These are phyloP conservation scores for Lithocarpus polystachyus DNA, from an alignment of 306 rosid genomes.

Conservation along the genomic window DNA sequence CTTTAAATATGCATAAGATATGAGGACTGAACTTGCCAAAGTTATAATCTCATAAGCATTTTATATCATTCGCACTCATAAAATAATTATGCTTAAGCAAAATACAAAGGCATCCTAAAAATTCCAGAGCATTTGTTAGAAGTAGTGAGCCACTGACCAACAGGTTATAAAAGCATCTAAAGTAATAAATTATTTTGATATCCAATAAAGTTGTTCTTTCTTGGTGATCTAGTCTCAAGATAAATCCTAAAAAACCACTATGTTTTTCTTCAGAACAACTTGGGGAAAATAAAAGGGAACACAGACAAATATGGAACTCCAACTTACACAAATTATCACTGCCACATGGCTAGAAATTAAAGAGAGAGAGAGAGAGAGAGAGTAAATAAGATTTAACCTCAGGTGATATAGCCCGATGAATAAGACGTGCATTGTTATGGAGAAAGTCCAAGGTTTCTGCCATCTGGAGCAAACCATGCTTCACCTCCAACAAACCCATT, in stretches of 20 bases:
- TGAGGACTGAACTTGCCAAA: too few relatives aligned
- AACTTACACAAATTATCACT: not conserved
- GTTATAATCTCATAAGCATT: too few relatives aligned
- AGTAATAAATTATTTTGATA: too few relatives aligned
- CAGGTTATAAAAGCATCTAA: too few relatives aligned
- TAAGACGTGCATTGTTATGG: constrained; percentile 84
- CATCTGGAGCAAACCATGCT: constrained; percentile 94
- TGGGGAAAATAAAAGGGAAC: not conserved
- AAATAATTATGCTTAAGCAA: too few relatives aligned
- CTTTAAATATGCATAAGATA: too few relatives aligned
- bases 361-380: not conserved
- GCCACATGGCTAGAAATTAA: not conserved
- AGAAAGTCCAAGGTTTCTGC: constrained; percentile 93
- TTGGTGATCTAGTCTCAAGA: not conserved
- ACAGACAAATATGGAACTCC: not conserved
- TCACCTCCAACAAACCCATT: constrained; percentile 91
- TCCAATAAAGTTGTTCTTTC: too few relatives aligned
- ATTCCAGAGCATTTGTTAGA: too few relatives aligned
- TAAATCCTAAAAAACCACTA: not conserved
- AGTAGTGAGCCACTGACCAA: too few relatives aligned
- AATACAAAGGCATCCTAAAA: too few relatives aligned
- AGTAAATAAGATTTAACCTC: constrained; percentile 49
- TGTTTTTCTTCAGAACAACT: not conserved
- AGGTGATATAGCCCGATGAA: constrained; percentile 90
- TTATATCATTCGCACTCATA: too few relatives aligned